These are phyloP conservation scores for Aphanomyces astaci DNA, from an alignment of 352 stramenopile species.

Conservation along the genomic window DNA sequence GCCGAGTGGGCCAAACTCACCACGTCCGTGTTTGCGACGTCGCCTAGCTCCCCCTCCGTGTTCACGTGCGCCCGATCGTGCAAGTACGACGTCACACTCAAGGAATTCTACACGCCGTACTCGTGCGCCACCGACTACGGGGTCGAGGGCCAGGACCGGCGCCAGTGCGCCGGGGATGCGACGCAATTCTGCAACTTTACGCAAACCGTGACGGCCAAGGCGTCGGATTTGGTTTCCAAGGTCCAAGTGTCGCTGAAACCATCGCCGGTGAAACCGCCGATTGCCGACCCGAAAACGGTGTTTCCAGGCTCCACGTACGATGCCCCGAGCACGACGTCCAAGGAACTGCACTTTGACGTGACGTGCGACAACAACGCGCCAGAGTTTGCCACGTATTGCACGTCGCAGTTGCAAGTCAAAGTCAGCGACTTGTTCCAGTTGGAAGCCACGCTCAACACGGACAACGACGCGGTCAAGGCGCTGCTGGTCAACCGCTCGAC, in stretches of 20 bases:
- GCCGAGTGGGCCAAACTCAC: background rate
- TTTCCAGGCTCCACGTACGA: background rate
- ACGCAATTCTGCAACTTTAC: background rate
- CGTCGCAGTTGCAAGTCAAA: background rate
- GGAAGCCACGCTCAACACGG: background rate
- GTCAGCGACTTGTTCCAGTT: conserved; percentile 2
- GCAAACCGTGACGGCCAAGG: background rate
- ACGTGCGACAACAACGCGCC: background rate
- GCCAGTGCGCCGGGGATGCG: background rate
- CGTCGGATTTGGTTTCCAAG: background rate
- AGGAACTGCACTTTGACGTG: background rate
- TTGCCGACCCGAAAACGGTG: background rate
- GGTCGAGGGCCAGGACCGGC: background rate
- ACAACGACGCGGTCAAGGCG: background rate
- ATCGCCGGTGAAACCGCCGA: no score
- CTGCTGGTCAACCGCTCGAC: background rate
- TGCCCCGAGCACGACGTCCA: background rate
- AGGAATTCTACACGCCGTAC: conserved; percentile 12
- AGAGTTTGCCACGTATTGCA: background rate
- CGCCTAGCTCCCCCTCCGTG: no score
- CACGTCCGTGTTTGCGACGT: background rate
- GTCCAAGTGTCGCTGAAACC: background rate
- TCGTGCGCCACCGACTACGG: background rate
- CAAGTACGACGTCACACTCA: background rate
- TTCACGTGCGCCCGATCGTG: background rate